These are phyloP conservation scores for Neocucurbitaria cava DNA, from an alignment of 2,329 filamentous ascomycete species.

Conservation along the genomic window DNA sequence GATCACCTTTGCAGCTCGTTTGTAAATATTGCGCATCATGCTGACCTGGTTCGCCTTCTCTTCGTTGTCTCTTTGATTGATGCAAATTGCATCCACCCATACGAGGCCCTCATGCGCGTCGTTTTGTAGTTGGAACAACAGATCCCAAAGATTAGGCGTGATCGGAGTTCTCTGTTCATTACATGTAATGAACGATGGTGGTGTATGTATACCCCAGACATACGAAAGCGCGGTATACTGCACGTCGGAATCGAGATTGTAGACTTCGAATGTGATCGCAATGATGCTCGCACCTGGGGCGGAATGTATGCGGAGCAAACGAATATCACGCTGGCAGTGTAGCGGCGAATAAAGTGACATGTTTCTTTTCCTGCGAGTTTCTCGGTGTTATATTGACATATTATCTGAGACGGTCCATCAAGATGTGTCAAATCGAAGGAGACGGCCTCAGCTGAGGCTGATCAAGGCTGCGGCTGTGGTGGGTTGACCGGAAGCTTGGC, in stretches of 20 bases:
- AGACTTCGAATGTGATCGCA: not conserved
- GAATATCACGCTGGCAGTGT: not conserved
- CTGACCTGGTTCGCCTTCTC: slow-evolving; percentile 13
- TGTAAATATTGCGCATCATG: slow-evolving; percentile 18
- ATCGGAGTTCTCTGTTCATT: not conserved
- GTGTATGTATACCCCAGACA: not conserved
- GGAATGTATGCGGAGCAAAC: not conserved
- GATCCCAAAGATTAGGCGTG: not conserved
- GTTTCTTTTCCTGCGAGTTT: no score
- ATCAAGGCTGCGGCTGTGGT: no score
- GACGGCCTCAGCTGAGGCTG: no score
- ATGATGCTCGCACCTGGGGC: not conserved
- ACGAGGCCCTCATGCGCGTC: not conserved
- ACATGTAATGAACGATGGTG: not conserved
- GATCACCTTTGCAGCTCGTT: slow-evolving; percentile 9
- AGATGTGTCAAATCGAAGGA: no score
- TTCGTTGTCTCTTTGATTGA: not conserved
- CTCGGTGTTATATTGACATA: not conserved
- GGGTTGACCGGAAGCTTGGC: no score
- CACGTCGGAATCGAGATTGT: not conserved
- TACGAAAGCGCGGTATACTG: not conserved
- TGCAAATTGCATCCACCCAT: slow-evolving; percentile 4
- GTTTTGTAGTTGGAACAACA: not conserved
- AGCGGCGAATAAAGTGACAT: not conserved
- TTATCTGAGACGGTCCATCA: no score